Percentiles rank a stretch among this genome's conserved stretches.
phyloP scores from a whole-genome alignment of 352 stramenopile species.

The Phytophthora lateralis region DNA sequence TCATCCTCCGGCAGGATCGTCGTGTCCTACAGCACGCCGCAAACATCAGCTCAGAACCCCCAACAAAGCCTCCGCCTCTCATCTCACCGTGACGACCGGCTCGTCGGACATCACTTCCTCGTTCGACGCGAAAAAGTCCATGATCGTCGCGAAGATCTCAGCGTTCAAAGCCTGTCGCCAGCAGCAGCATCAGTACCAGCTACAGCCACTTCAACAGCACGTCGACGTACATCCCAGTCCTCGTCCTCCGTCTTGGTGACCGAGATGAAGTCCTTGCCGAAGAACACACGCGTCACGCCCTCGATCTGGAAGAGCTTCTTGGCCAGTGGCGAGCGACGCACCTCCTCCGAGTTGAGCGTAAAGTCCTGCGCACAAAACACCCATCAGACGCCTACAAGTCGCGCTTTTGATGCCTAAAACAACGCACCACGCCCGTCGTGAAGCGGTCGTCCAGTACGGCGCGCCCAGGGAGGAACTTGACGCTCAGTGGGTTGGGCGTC shows the following conservation, averaged over 20 bases:
- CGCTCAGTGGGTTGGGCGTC: conserved; percentile 97
- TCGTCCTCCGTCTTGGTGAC: conserved; percentile 96
- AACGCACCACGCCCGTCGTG: conserved; percentile 69
- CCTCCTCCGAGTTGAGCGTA: conserved; percentile 79
- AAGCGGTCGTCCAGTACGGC: conserved; percentile 91
- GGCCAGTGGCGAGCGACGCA: conserved; percentile 93
- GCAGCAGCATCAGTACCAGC: conserved; percentile 5
- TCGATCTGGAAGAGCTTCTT: conserved; percentile 97
- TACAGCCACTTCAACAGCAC: background rate
- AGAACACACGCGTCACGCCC: conserved; percentile 96
- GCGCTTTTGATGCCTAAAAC: background rate
- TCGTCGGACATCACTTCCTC: conserved; percentile 92
- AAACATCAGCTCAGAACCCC: conserved; percentile 1
- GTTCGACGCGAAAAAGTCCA: conserved; percentile 96
- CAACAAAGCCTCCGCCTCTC: background rate
- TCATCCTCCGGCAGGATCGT: conserved; percentile 97
- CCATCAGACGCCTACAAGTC: background rate
- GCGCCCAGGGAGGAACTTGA: conserved; percentile 98
- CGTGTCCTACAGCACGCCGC: conserved; percentile 61
- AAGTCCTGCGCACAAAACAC: conserved; percentile 70
- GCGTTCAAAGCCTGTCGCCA: conserved; percentile 70
- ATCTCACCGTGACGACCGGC: conserved; percentile 70
- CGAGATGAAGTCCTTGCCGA: conserved; percentile 98
- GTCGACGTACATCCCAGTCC: conserved; percentile 90
- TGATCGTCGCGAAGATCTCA: conserved; percentile 97